Evolutionary conservation across 2,329 filamentous ascomycete species (phyloP).

Genomic region (Paracoccidioides brasiliensis): DNA sequence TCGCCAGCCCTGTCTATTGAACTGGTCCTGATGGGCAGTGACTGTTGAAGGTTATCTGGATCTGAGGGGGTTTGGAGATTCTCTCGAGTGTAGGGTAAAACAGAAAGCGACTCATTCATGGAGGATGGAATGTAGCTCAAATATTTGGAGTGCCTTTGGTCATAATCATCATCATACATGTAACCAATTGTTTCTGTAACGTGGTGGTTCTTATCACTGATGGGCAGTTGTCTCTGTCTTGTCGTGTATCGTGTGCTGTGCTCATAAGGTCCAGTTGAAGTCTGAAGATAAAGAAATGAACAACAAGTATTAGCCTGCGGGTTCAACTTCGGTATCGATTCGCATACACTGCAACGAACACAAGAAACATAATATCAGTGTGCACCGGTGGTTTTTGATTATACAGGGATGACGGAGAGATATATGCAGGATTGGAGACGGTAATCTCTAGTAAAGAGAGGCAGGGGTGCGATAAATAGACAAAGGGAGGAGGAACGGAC

Average conservation of each 20-base stretch:
- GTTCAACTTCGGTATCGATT: not conserved
- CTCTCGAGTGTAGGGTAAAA: constrained; percentile 9
- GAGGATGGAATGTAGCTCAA: constrained; percentile 57
- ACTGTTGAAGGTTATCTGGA: constrained; percentile 13
- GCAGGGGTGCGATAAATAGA: not conserved
- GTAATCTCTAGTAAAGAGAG: not conserved
- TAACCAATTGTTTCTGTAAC: constrained; percentile 89
- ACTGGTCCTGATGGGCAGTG: constrained; percentile 8
- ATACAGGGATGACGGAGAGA: not conserved
- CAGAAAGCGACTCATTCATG: constrained; percentile 31
- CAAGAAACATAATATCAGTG: not conserved
- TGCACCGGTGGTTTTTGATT: not conserved
- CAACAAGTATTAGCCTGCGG: not conserved
- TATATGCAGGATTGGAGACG: not conserved
- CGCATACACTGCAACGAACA: too few species aligned
- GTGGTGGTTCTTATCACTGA: constrained; percentile 85
- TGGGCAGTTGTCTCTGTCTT: constrained; percentile 48
- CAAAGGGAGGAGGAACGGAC: not conserved
- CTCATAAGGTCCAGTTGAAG: constrained; percentile 29
- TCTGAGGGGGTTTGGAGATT: constrained; percentile 9
- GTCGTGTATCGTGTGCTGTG: constrained; percentile 36
- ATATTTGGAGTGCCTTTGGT: constrained; percentile 48
- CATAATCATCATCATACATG: constrained; percentile 64
- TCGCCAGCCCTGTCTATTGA: constrained; percentile 21
- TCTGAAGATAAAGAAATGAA: constrained; percentile 11